These are phyloP conservation scores for Xylaria bambusicola DNA, from an alignment of 495 filamentous ascomycete species.

Conservation along the genomic window DNA sequence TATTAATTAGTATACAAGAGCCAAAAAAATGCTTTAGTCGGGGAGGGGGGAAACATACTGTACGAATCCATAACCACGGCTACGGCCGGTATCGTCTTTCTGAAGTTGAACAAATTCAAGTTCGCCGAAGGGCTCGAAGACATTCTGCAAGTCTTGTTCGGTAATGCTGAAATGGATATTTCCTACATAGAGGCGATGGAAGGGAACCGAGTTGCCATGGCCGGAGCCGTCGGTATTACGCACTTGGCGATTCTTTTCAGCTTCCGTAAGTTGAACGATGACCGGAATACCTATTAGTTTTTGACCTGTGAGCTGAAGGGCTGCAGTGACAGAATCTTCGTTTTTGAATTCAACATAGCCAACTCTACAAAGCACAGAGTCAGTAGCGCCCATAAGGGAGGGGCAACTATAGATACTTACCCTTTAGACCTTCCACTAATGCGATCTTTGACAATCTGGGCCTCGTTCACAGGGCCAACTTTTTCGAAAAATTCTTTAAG, in stretches of 20 bases:
- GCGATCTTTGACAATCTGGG: conserved; percentile 98
- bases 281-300: conserved; percentile 98
- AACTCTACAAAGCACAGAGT: conserved; percentile 60
- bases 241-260: conserved; percentile 98
- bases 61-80: conserved; percentile 96
- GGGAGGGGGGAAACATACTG: conserved; percentile 67
- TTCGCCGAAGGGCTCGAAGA: conserved; percentile 98
- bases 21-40: not conserved
- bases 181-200: conserved; percentile 98
- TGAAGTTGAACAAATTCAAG: conserved; percentile 97
- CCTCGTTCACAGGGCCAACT: conserved; percentile 93
- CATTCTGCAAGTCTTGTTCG: conserved; percentile 91
- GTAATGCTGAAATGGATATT: conserved; percentile 99
- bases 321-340: conserved; percentile 89
- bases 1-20: not conserved
- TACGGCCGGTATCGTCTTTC: conserved; percentile 88
- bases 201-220: conserved; percentile 75
- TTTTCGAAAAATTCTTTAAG: conserved; percentile 95
- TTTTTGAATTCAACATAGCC: conserved; percentile 99
- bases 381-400: conserved; percentile 35
- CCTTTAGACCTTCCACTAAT: conserved; percentile 97
- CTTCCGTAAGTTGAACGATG: conserved; percentile 97
- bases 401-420: conserved; percentile 53
- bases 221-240: conserved; percentile 74
- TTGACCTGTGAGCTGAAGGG: conserved; percentile 98